These are phyloP conservation scores for Talaromyces atroroseus DNA, from an alignment of 2,329 filamentous ascomycete species.

Conservation along the genomic window DNA sequence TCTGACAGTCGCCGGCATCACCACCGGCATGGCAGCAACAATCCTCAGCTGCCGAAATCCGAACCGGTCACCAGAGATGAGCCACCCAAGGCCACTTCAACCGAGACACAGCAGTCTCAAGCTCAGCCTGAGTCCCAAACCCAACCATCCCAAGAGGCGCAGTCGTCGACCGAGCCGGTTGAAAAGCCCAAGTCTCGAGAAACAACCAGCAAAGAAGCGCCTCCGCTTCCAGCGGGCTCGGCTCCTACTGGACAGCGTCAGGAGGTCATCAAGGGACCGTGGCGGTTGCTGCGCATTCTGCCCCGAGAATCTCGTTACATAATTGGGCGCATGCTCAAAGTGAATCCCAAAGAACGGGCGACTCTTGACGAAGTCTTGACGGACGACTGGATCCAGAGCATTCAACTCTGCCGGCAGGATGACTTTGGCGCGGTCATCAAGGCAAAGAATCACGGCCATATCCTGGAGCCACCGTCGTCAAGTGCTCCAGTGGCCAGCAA, in stretches of 20 bases:
- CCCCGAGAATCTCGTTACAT: slow-evolving; percentile 87
- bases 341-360: slow-evolving; percentile 77
- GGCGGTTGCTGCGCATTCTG: slow-evolving; percentile 78
- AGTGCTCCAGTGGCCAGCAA: slow-evolving; percentile 32
- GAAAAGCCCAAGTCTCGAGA: slow-evolving; percentile 25
- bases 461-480: slow-evolving; percentile 62
- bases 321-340: slow-evolving; percentile 84
- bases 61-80: slow-evolving; percentile 19
- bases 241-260: slow-evolving; percentile 38
- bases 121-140: slow-evolving; percentile 15
- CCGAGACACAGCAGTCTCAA: slow-evolving; percentile 10
- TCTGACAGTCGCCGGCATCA: slow-evolving; percentile 9
- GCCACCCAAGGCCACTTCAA: slow-evolving; percentile 11
- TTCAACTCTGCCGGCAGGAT: slow-evolving; percentile 75
- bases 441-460: slow-evolving; percentile 74
- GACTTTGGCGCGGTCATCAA: slow-evolving; percentile 66
- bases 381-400: slow-evolving; percentile 85
- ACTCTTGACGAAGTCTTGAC: slow-evolving; percentile 79
- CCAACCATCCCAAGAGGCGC: slow-evolving; percentile 14
- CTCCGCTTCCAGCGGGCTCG: slow-evolving; percentile 26
- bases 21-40: slow-evolving; percentile 12
- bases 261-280: slow-evolving; percentile 85
- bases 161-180: slow-evolving; percentile 12
- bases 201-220: slow-evolving; percentile 37
- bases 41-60: slow-evolving; percentile 9